A percentile compares a stretch with the other conserved stretches of the same genome.
These are phyloP conservation scores for Gossypium turneri DNA, from an alignment of 345 rosid species.

Conservation along the genomic window DNA sequence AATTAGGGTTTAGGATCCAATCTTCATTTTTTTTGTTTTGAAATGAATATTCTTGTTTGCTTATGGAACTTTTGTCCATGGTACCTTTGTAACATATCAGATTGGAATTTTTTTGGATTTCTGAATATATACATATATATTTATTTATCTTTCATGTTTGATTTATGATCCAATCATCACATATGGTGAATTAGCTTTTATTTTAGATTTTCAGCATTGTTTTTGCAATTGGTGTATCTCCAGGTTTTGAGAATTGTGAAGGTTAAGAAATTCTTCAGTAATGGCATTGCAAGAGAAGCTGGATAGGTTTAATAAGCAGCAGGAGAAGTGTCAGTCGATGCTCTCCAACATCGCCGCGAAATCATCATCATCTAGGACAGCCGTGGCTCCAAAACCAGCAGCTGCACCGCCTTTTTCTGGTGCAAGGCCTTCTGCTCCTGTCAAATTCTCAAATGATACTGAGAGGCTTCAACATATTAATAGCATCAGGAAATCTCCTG, in stretches of 20 bases:
- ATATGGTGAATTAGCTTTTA: too few relatives aligned
- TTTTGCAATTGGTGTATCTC: background rate
- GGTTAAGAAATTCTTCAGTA: constrained; percentile 2
- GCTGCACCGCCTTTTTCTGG: constrained; percentile 25
- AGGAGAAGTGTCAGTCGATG: constrained; percentile 64
- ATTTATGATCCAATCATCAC: too few relatives aligned
- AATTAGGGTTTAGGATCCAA: too few relatives aligned
- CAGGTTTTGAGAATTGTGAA: background rate
- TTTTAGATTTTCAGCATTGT: too few relatives aligned
- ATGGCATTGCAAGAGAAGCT: constrained; percentile 68
- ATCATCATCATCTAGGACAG: constrained; percentile 32
- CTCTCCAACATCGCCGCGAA: constrained; percentile 56
- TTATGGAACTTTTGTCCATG: background rate
- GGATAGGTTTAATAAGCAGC: constrained; percentile 67
- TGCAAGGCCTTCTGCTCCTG: constrained; percentile 43
- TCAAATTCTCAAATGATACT: constrained; percentile 63
- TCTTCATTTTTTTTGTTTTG: too few relatives aligned
- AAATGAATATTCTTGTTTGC: background rate
- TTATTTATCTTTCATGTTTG: too few relatives aligned
- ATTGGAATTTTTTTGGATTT: background rate
- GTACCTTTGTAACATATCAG: background rate
- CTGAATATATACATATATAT: background rate
- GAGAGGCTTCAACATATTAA: constrained; percentile 31
- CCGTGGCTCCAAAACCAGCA: constrained; percentile 21
- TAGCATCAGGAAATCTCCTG: constrained; percentile 57